phyloP scores from a whole-genome alignment of 345 rosid genomes.

The Populus davidiana region DNA sequence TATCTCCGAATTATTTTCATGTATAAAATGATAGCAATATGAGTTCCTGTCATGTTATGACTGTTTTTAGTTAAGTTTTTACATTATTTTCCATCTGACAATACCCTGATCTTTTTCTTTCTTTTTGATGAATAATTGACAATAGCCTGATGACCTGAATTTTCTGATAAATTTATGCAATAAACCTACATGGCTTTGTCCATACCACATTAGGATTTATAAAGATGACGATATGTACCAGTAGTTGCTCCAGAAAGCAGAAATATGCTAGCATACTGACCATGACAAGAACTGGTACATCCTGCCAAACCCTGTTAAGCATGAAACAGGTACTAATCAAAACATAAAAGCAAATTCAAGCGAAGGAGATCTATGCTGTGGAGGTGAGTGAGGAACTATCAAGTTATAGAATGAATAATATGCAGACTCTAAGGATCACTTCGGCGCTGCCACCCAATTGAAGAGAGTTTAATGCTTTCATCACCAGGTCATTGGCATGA shows the following conservation, averaged over 20 bases:
- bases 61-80: neutral
- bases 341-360: neutral
- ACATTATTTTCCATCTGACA: neutral
- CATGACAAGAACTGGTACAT: slow-evolving; percentile 56
- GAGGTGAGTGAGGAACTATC: neutral
- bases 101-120: neutral
- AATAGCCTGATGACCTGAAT: neutral
- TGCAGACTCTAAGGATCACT: neutral
- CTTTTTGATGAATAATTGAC: neutral
- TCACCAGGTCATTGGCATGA: neutral
- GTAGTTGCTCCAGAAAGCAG: slow-evolving; percentile 63
- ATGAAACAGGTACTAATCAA: slow-evolving; percentile 5
- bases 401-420: neutral
- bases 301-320: slow-evolving; percentile 48
- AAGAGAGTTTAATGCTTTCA: neutral
- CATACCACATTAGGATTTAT: neutral
- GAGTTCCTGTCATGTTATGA: neutral
- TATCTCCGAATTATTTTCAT: neutral
- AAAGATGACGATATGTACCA: slow-evolving; percentile 23
- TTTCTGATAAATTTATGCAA: neutral
- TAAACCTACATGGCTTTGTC: neutral
- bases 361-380: neutral
- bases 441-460: neutral
- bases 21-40: neutral
- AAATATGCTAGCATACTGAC: slow-evolving; percentile 71